phyloP scores from a whole-genome alignment of 768 basidiomycete species.

The Macrolepiota dolichaula region DNA sequence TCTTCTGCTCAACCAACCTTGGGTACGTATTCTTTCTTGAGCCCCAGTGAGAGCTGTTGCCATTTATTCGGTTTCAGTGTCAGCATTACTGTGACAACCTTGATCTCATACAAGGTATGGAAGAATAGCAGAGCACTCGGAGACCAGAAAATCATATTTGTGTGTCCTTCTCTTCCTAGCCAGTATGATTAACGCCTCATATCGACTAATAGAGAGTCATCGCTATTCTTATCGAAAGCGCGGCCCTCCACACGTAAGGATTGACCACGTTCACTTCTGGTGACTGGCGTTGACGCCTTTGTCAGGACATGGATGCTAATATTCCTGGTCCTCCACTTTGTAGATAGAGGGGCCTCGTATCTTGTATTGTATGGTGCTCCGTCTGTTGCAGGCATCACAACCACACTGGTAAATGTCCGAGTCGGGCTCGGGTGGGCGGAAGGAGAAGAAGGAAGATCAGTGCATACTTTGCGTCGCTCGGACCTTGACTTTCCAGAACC shows the following conservation, averaged over 20 bases:
- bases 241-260: conserved; percentile 1
- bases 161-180: background rate
- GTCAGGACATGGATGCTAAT: background rate
- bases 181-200: background rate
- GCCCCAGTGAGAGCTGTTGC: too few relatives aligned
- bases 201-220: background rate
- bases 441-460: conserved; percentile 4
- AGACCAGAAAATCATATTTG: background rate
- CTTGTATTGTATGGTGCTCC: background rate
- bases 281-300: background rate
- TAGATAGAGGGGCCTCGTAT: background rate
- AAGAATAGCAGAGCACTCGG: background rate
- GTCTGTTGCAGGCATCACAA: background rate
- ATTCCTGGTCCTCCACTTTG: background rate
- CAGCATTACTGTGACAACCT: background rate
- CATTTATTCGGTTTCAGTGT: background rate
- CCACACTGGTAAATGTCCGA: background rate
- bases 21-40: background rate
- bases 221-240: conserved; percentile 3
- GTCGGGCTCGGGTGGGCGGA: conserved; percentile 7
- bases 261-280: too few relatives aligned
- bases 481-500: background rate
- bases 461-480: background rate
- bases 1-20: background rate
- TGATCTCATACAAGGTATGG: conserved; percentile 4